Evolutionary conservation across 2,329 filamentous ascomycete genomes (phyloP), one percentile per base, ranked within the genome.

Genomic region (Ophiocordyceps sinensis): DNA sequence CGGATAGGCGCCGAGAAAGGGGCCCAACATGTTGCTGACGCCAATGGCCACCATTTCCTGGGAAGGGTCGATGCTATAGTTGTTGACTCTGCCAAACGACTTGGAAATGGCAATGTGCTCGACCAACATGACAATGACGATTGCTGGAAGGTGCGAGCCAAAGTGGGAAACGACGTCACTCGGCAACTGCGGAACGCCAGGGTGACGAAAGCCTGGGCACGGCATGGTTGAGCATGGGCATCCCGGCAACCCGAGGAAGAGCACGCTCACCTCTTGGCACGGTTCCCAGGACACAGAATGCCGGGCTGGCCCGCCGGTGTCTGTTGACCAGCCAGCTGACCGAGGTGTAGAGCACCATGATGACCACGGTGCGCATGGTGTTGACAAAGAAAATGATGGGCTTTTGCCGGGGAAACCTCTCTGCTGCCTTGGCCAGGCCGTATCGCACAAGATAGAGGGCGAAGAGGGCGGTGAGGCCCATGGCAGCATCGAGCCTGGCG

Each of bases 81-180:
- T 94, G 67, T 95, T 96, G 52, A 95, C 76, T 44, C 89, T 77
- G 10, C 91, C 91, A 51, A 98, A 96, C 0, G 89, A 95, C 60
- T 96, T 98, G 15, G 88, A 86, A 47, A 96, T 95, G 38, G 89
- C 87, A 52, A 96, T 94, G 58, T 96, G 89, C 62, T 96, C 91
- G 45, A 96, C 93, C 30, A 96, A 71, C 43, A 96, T 71, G n/a
- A 98, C 88, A 49, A 96, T 94, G 40, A 95, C 79, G 1, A 83
- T 81, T 8, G 84, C 83, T 0, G 91, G 91, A 4, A 96, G 67
- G 47, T 95, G 73, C 36, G 69, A 67, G 1, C 73, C 69, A 53
- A 94, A 86, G 1, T 75, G 64, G 2, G 65, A 70, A 54, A 94
- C 73, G 40, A 95, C 74, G 0, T 68, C 60, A 0, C 60, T 61